phyloP scores from a whole-genome alignment of 768 basidiomycete genomes.

The Filobasidium floriforme region DNA sequence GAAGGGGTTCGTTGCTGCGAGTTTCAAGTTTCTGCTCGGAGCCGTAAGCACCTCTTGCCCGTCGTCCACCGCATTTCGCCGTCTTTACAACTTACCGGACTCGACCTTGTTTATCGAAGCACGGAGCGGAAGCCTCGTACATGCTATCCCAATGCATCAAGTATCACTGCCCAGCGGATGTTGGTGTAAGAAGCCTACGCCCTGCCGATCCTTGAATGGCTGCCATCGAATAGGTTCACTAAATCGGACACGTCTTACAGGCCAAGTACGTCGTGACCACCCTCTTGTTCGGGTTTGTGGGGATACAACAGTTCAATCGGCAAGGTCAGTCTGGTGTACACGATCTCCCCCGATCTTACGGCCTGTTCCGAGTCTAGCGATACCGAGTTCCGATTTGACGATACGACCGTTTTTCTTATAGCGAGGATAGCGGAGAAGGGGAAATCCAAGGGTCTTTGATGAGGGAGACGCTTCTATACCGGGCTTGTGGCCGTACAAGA shows the following conservation, averaged over 20 bases:
- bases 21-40: conserved; percentile 12
- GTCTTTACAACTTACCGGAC: not conserved
- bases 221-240: no score
- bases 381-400: not conserved
- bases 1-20: conserved; percentile 9
- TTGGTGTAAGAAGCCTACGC: not conserved
- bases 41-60: conserved; percentile 12
- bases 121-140: conserved; percentile 6
- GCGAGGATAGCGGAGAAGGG: conserved; percentile 6
- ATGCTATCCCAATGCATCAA: not conserved
- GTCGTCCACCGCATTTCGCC: not conserved
- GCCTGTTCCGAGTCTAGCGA: not conserved
- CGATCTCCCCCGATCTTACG: not conserved
- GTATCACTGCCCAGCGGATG: not conserved
- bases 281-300: not conserved
- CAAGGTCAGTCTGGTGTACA: not conserved
- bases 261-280: not conserved
- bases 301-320: not conserved
- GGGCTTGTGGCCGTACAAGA: no score
- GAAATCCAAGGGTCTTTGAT: not conserved
- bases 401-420: not conserved
- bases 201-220: not conserved
- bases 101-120: not conserved
- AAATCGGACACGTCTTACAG: not conserved
- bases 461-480: no score